Base-by-base conservation (phyloP, 1,284 basidiomycete species). In the Malassezia furfur region DNA sequence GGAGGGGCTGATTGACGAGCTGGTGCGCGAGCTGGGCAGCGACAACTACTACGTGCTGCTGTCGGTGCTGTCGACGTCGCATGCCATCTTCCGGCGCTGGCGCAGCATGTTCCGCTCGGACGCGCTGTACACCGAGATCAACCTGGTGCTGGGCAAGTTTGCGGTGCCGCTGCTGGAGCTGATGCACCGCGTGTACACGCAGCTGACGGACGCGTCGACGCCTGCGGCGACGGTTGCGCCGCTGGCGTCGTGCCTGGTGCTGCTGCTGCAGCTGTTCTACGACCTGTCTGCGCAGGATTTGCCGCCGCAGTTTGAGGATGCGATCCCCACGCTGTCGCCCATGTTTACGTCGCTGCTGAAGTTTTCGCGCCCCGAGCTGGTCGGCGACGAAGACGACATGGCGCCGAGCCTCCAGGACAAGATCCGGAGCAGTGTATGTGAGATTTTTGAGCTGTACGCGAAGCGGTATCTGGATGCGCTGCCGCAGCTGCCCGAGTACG, bases 201-300 rank as follows among this genome's bases (percentile, higher is more conserved):
- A 56, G 34, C 43, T 76, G 76, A 35, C 78, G 74, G 59, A 75
- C 70, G 45, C 72, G 62, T n/a, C 62, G 63, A 55, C 66, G 67
- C 53, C 73, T 75, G 11, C 77, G 73, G 0, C 60, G 39, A 41
- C 54, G 37, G 11, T 72, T 61, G 58, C 76, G 75, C 51, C 76
- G 69, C 50, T 77, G 74, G 45, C 74, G 68, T 50, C 53, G 35
- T 63, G 65, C 35, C 46, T 74, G 19, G 77, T 31, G 0, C 84
- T 91, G 78, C 80, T 94, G 5, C 80, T 88, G 15, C 88, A 93
- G 49, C 82, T 96, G 31, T 98, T 86, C 78, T 86, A 93, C 68
- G 94, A 98, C 75, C 83, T 98, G 56, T 89, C 87, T 1, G 88
- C 87, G 62, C 94, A 98, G 65, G 93, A 99, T 76, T 79, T 98